Conservation (phyloP, 2,329 filamentous ascomycete genomes). For the Knufia petricola region DNA sequence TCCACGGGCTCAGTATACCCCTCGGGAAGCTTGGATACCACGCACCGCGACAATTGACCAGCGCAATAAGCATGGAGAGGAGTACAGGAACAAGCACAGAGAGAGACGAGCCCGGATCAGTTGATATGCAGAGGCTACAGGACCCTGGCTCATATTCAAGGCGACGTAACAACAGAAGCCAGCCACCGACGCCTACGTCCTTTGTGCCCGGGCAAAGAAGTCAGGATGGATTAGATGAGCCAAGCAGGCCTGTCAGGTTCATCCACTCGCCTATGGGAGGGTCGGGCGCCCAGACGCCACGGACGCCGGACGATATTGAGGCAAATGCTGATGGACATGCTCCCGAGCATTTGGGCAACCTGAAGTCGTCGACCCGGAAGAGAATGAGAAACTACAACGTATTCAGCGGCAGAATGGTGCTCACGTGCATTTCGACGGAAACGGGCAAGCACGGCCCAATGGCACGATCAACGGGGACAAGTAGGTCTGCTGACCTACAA, state of each 20-base stretch:
- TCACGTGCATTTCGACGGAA: no score
- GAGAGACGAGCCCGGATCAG: constrained; percentile 15
- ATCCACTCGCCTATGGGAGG: not conserved
- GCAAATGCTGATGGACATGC: not conserved
- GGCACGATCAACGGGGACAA: no score
- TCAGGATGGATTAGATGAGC: not conserved
- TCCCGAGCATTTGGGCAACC: not conserved
- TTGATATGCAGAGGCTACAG: not conserved
- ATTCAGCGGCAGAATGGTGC: no score
- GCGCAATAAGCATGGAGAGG: constrained; percentile 35
- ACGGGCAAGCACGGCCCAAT: no score
- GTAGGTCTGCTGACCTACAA: no score
- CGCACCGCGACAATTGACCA: constrained; percentile 38
- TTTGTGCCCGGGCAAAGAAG: not conserved
- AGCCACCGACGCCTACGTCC: not conserved
- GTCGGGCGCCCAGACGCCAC: constrained; percentile 1
- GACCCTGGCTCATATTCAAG: not conserved
- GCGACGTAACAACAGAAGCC: not conserved
- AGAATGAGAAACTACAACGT: no score
- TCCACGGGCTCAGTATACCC: constrained; percentile 63
- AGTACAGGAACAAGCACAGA: no score
- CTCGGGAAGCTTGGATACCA: constrained; percentile 44
- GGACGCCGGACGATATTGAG: not conserved
- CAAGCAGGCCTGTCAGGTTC: not conserved
- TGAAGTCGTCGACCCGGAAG: no score